These are phyloP conservation scores for Pyrenochaeta sp. DNA, from an alignment of 2,329 filamentous ascomycete species.

Conservation along the genomic window DNA sequence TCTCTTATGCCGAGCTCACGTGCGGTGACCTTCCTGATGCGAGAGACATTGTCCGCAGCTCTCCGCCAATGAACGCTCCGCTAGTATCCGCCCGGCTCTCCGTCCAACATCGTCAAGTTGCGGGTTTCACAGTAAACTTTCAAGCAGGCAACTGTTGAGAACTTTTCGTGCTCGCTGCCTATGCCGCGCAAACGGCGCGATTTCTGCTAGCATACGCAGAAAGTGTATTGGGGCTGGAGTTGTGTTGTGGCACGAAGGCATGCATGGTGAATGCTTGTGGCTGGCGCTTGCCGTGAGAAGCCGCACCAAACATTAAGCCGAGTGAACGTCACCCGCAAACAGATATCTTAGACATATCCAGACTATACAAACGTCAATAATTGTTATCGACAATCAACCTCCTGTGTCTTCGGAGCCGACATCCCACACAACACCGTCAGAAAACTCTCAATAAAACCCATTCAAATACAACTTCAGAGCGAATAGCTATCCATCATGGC, in stretches of 20 bases:
- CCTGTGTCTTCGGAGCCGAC: no score
- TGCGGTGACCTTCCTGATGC: slow-evolving; percentile 24
- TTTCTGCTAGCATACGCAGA: no score
- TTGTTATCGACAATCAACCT: no score
- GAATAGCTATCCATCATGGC: slow-evolving; percentile 27
- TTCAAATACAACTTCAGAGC: not conserved
- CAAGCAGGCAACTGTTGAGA: no score
- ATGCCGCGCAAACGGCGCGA: no score
- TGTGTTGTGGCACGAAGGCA: no score
- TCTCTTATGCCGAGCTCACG: slow-evolving; percentile 38
- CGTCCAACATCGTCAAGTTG: not conserved
- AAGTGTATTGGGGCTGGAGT: no score
- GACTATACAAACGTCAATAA: no score
- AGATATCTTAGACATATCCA: slow-evolving; percentile 4
- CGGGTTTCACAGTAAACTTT: not conserved
- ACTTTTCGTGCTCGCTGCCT: no score
- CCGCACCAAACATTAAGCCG: slow-evolving; percentile 23
- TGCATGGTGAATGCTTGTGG: no score
- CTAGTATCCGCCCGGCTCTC: slow-evolving; percentile 21
- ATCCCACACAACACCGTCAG: no score
- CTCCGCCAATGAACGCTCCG: slow-evolving; percentile 27
- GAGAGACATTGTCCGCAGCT: slow-evolving; percentile 22
- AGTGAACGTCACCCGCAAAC: slow-evolving; percentile 12
- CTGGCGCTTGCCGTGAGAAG: slow-evolving; percentile 17
- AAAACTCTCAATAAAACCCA: not conserved